Conservation (phyloP, 2,329 filamentous ascomycete species). For the Gaeumannomyces sp. region DNA sequence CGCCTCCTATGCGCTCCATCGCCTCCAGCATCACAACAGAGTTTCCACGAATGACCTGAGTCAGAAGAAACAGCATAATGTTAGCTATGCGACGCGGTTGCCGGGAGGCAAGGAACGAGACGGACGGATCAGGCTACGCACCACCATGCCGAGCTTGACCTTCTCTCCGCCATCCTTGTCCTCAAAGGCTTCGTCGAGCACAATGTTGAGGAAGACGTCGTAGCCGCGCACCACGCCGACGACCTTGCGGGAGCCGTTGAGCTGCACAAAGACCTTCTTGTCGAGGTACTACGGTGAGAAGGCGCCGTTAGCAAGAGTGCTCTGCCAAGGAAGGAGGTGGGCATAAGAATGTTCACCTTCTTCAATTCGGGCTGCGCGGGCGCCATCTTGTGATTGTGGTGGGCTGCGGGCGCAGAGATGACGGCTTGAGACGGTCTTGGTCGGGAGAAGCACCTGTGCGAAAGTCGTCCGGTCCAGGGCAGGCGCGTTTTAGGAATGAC, state of each 20-base stretch:
- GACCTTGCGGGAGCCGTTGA: slow-evolving; percentile 97
- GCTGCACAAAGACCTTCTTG: slow-evolving; percentile 95
- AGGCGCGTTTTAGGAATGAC: neutral
- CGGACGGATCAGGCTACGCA: slow-evolving; percentile 40
- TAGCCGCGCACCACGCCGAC: slow-evolving; percentile 92
- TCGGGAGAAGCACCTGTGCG: neutral
- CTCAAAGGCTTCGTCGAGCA: slow-evolving; percentile 93
- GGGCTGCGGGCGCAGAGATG: neutral
- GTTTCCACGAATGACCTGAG: slow-evolving; percentile 91
- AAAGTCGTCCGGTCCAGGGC: neutral
- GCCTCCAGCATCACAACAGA: slow-evolving; percentile 97
- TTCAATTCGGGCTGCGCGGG: slow-evolving; percentile 98
- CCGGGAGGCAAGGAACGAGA: neutral
- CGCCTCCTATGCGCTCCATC: slow-evolving; percentile 60
- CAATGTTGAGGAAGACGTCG: slow-evolving; percentile 98
- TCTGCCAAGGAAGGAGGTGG: neutral
- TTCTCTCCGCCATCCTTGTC: slow-evolving; percentile 91
- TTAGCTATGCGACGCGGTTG: neutral
- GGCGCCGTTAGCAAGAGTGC: neutral
- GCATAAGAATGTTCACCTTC: slow-evolving; percentile 56
- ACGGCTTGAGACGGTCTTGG: slow-evolving; percentile 5
- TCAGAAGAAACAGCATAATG: neutral
- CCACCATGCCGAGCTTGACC: slow-evolving; percentile 84
- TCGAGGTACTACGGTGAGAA: slow-evolving; percentile 75
- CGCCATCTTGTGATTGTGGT: slow-evolving; percentile 65